Evolutionary conservation across 345 rosid species (phyloP).

Genomic region (Cardamine chenopodiifolia): DNA sequence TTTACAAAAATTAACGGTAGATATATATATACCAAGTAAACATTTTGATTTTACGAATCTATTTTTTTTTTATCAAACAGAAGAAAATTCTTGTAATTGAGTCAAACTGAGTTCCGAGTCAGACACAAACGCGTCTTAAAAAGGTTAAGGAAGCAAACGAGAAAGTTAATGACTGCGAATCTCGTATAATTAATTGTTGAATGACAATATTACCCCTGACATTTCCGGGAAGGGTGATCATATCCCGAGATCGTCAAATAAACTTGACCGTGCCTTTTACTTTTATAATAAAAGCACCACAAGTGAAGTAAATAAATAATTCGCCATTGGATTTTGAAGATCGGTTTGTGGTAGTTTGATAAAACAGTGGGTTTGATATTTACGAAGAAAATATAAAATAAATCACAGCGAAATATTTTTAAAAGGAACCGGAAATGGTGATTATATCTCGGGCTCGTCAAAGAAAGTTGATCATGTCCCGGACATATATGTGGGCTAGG

Average conservation of each 20-base stretch:
- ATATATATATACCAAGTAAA: background rate
- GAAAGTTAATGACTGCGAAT: constrained; percentile 11
- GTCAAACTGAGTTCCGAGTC: constrained; percentile 44
- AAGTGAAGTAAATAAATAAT: constrained; percentile 24
- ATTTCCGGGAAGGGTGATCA: constrained; percentile 4
- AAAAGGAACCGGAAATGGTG: constrained; percentile 30
- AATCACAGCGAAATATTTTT: background rate
- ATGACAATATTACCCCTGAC: constrained; percentile 22
- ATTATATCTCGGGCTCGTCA: background rate
- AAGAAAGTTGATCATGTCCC: constrained; percentile 24
- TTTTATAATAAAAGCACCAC: background rate
- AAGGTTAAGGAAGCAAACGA: constrained; percentile 18
- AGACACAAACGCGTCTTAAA: constrained; percentile 36
- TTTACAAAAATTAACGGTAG: background rate
- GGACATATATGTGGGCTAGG: background rate
- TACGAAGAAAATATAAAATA: background rate
- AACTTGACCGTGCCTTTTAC: constrained; percentile 22
- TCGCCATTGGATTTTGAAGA: constrained; percentile 31
- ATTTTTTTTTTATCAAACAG: too few relatives aligned
- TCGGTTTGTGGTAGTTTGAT: constrained; percentile 35
- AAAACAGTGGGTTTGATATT: background rate
- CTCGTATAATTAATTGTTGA: background rate
- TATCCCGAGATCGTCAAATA: constrained; percentile 10
- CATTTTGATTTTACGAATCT: background rate
- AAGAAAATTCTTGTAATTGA: background rate